Percentiles rank a stretch among this genome's conserved stretches.
Conservation (phyloP, 1,139 yeast species). For the Pneumocystis murina region DNA sequence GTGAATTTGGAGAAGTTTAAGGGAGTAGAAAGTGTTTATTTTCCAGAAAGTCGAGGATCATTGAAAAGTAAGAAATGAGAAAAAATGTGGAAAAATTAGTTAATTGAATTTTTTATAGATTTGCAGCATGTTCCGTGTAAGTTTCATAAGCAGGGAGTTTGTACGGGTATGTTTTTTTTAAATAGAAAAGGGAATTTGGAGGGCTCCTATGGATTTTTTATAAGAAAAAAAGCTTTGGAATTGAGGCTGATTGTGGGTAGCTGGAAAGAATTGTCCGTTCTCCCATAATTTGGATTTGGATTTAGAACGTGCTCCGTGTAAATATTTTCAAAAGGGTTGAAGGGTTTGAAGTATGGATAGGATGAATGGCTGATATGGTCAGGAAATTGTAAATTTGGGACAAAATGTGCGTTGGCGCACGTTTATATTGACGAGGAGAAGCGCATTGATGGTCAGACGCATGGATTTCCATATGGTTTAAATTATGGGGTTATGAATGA, state of each 20-base stretch:
- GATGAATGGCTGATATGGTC: not conserved
- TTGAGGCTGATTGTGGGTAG: not conserved
- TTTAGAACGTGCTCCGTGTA: conserved; percentile 64
- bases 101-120: not conserved
- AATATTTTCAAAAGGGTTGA: conserved; percentile 57
- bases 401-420: conserved; percentile 86
- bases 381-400: conserved; percentile 89
- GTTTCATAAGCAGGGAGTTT: conserved; percentile 75
- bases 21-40: not conserved
- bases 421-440: conserved; percentile 67
- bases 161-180: conserved; percentile 39
- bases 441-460: conserved; percentile 32
- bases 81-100: not conserved
- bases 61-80: not conserved
- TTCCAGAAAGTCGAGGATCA: not conserved
- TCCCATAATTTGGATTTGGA: conserved; percentile 58
- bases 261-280: conserved; percentile 83
- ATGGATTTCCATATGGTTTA: not conserved
- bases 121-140: conserved; percentile 76
- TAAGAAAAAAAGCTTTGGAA: not conserved
- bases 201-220: not conserved
- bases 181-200: not conserved
- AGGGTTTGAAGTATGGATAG: not conserved
- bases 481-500: not conserved
- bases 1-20: not conserved